phyloP scores from a whole-genome alignment of 306 rosid genomes.

The Carpinus fangiana region DNA sequence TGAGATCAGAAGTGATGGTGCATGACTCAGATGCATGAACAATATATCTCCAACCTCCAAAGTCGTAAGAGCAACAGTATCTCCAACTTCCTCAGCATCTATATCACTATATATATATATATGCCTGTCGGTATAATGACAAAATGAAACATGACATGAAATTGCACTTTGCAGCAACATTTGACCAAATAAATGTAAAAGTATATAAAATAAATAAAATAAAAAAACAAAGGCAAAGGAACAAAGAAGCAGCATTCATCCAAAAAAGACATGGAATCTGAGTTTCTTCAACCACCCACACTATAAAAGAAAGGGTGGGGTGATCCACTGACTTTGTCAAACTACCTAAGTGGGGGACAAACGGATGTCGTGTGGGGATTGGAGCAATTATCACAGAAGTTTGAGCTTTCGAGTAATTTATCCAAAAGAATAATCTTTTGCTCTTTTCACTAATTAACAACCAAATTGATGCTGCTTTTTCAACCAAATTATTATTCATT shows the following conservation, averaged over 20 bases:
- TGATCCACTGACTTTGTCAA: conserved; percentile 27
- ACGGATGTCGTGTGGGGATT: conserved; percentile 27
- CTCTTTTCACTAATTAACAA: conserved; percentile 6
- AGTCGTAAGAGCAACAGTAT: conserved; percentile 7
- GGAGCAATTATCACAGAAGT: conserved; percentile 26
- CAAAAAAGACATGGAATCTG: conserved; percentile 16
- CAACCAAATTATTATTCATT: neutral
- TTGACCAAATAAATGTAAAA: conserved; percentile 38
- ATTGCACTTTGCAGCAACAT: conserved; percentile 41
- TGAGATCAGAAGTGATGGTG: neutral
- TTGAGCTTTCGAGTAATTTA: conserved; percentile 1
- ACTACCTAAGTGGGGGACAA: conserved; percentile 35
- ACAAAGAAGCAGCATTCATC: neutral
- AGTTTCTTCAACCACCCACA: conserved; percentile 37
- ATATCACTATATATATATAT: too few relatives aligned
- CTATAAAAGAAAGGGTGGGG: neutral
- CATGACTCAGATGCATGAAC: conserved; percentile 1
- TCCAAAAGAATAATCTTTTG: neutral
- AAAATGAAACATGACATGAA: conserved; percentile 31
- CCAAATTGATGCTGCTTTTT: neutral
- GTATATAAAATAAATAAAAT: conserved; percentile 13
- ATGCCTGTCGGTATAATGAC: conserved; percentile 19
- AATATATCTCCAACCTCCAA: neutral
- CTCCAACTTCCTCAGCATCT: conserved; percentile 9
- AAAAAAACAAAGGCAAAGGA: neutral